Evolutionary conservation across 192 early-diverging fungal genomes (phyloP).

Genomic region (Coemansia sp.): DNA sequence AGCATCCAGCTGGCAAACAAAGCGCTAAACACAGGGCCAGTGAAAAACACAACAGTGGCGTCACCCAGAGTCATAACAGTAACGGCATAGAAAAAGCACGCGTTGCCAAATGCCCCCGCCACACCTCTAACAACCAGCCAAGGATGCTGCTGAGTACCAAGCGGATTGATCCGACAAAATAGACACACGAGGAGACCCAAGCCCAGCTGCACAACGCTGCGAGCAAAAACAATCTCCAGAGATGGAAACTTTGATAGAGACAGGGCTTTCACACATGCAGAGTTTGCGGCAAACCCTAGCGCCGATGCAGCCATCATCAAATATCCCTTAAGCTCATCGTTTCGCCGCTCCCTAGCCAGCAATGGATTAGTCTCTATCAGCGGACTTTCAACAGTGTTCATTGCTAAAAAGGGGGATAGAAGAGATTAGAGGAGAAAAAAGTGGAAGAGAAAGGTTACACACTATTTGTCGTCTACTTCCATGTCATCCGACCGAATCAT

Average conservation of each 20-base stretch:
- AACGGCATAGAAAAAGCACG: slow-evolving; percentile 69
- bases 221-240: slow-evolving; percentile 70
- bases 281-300: slow-evolving; percentile 69
- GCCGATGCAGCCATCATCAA: slow-evolving; percentile 67
- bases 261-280: slow-evolving; percentile 66
- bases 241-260: slow-evolving; percentile 59
- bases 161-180: slow-evolving; percentile 52
- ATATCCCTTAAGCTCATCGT: slow-evolving; percentile 41
- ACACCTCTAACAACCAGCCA: slow-evolving; percentile 64
- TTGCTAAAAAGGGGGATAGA: background rate
- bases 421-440: background rate
- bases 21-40: slow-evolving; percentile 73
- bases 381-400: background rate
- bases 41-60: slow-evolving; percentile 77
- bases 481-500: background rate
- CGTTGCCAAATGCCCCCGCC: slow-evolving; percentile 65
- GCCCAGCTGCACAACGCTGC: slow-evolving; percentile 64
- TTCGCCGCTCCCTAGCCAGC: slow-evolving; percentile 1
- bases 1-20: slow-evolving; percentile 62
- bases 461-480: slow-evolving; percentile 11
- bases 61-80: slow-evolving; percentile 69
- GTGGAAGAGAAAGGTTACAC: background rate
- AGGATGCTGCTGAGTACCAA: slow-evolving; percentile 55
- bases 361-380: background rate
- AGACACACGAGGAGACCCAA: slow-evolving; percentile 60